Conservation (phyloP, 2,329 filamentous ascomycete genomes). For the Aureobasidium leucospermi region DNA sequence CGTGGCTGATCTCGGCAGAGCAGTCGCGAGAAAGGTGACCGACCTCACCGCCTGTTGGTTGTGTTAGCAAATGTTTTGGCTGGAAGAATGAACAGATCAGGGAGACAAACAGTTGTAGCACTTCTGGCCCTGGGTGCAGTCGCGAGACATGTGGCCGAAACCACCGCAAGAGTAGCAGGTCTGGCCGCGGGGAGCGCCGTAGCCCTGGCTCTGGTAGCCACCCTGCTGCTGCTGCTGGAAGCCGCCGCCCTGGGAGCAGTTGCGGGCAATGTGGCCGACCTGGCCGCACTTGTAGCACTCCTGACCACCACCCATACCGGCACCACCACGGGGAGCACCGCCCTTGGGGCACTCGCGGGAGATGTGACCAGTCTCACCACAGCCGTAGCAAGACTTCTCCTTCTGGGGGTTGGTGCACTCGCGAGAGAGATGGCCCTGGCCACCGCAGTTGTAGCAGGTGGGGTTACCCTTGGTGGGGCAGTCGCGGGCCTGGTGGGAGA, state of each 20-base stretch:
- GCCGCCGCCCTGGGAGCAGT: slow-evolving; percentile 61
- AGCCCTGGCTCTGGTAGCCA: slow-evolving; percentile 43
- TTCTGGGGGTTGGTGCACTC: slow-evolving; percentile 86
- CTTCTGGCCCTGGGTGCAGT: slow-evolving; percentile 98
- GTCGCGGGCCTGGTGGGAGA: slow-evolving; percentile 43
- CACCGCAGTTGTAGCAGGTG: slow-evolving; percentile 32
- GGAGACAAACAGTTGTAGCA: slow-evolving; percentile 85
- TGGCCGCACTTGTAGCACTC: slow-evolving; percentile 97
- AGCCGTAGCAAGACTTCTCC: slow-evolving; percentile 69
- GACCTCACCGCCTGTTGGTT: slow-evolving; percentile 60
- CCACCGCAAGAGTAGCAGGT: slow-evolving; percentile 99
- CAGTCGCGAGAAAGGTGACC: slow-evolving; percentile 95
- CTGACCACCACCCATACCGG: slow-evolving; percentile 32
- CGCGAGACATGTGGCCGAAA: slow-evolving; percentile 93
- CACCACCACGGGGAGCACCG: slow-evolving; percentile 37
- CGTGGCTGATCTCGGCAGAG: slow-evolving; percentile 79
- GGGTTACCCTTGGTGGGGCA: slow-evolving; percentile 44
- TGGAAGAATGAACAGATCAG: neutral
- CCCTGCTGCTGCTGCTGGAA: slow-evolving; percentile 22
- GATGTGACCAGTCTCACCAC: slow-evolving; percentile 80
- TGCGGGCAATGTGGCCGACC: slow-evolving; percentile 90
- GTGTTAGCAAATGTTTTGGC: slow-evolving; percentile 20
- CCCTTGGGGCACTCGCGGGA: slow-evolving; percentile 67
- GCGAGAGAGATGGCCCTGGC: slow-evolving; percentile 54
- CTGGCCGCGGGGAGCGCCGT: slow-evolving; percentile 46